Evolutionary conservation across 768 basidiomycete genomes (phyloP).

Genomic region (Panaeolus papilionaceus): DNA sequence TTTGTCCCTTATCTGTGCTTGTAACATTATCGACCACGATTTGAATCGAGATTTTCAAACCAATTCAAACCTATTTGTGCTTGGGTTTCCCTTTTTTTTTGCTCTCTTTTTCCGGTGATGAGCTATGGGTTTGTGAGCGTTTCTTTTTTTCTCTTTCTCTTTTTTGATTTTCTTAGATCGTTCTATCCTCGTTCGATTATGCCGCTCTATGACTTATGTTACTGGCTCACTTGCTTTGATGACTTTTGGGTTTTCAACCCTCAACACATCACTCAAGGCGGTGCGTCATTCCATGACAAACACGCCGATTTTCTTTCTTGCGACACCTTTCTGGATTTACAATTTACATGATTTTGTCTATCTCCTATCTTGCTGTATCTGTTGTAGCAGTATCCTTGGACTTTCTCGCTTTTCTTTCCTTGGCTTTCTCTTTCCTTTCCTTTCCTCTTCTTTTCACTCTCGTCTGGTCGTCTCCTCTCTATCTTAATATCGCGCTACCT

Average conservation of each 20-base stretch:
- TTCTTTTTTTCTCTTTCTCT: not conserved
- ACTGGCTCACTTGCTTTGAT: not conserved
- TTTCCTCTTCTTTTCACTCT: not conserved
- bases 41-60: not conserved
- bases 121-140: not conserved
- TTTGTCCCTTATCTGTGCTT: conserved; percentile 5
- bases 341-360: not conserved
- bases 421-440: not conserved
- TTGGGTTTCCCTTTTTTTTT: not conserved
- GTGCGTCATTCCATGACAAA: not conserved
- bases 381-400: conserved; percentile 1
- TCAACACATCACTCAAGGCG: not conserved
- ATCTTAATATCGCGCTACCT: conserved; percentile 2
- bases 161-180: too few species aligned
- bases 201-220: not conserved
- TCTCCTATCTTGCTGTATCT: not conserved
- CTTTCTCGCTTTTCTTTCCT: not conserved
- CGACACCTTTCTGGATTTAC: not conserved
- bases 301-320: not conserved
- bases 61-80: not conserved
- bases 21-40: conserved; percentile 12
- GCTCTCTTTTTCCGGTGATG: not conserved
- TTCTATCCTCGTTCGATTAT: not conserved
- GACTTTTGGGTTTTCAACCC: not conserved
- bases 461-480: not conserved